These are phyloP conservation scores for Podaxis rugospora DNA, from an alignment of 768 basidiomycete genomes.

Conservation along the genomic window DNA sequence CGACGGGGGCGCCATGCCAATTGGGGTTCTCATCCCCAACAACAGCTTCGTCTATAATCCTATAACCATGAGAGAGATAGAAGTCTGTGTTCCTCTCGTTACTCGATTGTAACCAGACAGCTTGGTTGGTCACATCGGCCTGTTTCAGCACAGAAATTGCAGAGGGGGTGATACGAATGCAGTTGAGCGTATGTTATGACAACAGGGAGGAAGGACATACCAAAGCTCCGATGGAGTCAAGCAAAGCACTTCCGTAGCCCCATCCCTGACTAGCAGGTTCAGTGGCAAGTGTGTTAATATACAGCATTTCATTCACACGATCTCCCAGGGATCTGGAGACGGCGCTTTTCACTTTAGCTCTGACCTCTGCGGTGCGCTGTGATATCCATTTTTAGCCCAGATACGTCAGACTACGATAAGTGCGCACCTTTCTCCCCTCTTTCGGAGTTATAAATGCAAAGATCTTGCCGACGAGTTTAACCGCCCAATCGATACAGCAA, in stretches of 20 bases:
- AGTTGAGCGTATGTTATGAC: neutral
- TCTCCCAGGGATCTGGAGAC: constrained; percentile 16
- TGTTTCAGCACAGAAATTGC: neutral
- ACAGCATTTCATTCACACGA: constrained; percentile 18
- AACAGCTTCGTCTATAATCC: constrained; percentile 15
- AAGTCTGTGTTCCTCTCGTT: constrained; percentile 21
- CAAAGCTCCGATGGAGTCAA: constrained; percentile 18
- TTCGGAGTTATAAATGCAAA: neutral
- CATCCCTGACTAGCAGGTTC: constrained; percentile 18
- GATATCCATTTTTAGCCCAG: neutral
- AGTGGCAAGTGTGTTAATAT: constrained; percentile 17
- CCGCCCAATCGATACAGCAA: neutral
- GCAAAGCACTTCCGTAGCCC: constrained; percentile 21
- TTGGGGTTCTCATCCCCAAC: constrained; percentile 20
- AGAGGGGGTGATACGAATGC: neutral
- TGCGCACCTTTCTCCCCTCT: constrained; percentile 2
- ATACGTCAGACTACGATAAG: neutral
- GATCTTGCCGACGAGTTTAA: neutral
- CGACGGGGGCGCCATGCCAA: constrained; percentile 20
- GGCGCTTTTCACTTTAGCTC: constrained; percentile 11
- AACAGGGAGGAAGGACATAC: constrained; percentile 9
- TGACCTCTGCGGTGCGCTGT: constrained; percentile 18
- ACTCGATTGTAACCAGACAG: constrained; percentile 18
- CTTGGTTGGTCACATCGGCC: constrained; percentile 18
- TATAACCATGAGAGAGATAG: constrained; percentile 24